Conservation (phyloP, 345 rosid genomes). For the Anacardium occidentale region DNA sequence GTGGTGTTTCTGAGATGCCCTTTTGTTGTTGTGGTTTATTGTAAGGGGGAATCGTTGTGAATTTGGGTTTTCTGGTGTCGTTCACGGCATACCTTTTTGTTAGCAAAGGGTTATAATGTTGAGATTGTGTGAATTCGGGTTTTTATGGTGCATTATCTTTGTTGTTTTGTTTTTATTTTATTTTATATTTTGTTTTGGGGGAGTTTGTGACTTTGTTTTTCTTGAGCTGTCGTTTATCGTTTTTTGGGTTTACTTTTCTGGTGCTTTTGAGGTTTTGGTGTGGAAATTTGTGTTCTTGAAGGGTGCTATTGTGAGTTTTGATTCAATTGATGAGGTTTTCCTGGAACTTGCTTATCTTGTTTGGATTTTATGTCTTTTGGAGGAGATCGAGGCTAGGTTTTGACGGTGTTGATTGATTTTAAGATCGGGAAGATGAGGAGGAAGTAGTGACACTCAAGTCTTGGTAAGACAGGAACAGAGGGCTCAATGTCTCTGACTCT, state of each 20-base stretch:
- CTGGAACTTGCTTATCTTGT: not conserved
- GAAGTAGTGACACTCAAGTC: no score
- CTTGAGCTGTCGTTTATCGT: conserved; percentile 2
- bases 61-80: conserved; percentile 3
- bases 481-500: no score
- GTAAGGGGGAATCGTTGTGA: conserved; percentile 14
- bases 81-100: conserved; percentile 5
- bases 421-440: no score
- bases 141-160: not conserved
- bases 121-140: conserved; percentile 13
- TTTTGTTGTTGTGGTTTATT: conserved; percentile 11
- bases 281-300: not conserved
- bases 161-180: no score
- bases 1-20: not conserved
- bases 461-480: no score
- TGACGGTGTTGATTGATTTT: no score
- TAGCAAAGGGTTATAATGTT: not conserved
- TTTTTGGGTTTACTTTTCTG: not conserved
- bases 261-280: conserved; percentile 12
- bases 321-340: not conserved
- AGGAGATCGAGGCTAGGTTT: not conserved
- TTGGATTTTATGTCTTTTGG: not conserved
- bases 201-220: conserved; percentile 18
- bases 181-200: conserved; percentile 7
- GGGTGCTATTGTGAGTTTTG: not conserved